A percentile compares a stretch with the other conserved stretches of the same genome.
Evolutionary conservation across 1,284 basidiomycete species (phyloP).

Genomic region (Tilletia horrida): DNA sequence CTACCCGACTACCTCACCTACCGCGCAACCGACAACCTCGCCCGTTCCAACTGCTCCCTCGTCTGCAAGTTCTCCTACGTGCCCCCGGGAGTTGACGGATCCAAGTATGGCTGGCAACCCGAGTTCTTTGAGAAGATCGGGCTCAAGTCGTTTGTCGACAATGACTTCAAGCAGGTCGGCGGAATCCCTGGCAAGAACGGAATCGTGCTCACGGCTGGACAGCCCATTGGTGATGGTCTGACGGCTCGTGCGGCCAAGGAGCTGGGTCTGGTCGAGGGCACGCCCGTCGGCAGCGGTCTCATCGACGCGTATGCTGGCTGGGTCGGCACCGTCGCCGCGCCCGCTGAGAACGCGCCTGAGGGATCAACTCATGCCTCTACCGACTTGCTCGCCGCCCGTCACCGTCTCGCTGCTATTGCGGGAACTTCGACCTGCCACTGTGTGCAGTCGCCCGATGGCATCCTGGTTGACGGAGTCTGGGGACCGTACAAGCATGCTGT

Average conservation of each 20-base stretch:
- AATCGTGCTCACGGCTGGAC: conserved; percentile 79
- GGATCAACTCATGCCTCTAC: conserved; percentile 54
- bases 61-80: conserved; percentile 97
- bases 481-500: conserved; percentile 88
- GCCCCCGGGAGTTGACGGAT: conserved; percentile 60
- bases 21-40: conserved; percentile 73
- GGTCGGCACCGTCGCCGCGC: conserved; percentile 90
- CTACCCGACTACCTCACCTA: conserved; percentile 95
- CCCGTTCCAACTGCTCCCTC: conserved; percentile 85
- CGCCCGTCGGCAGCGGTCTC: conserved; percentile 85
- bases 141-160: conserved; percentile 58
- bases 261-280: conserved; percentile 80
- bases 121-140: conserved; percentile 50
- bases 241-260: conserved; percentile 75
- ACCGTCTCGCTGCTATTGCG: conserved; percentile 85
- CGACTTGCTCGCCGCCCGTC: conserved; percentile 50
- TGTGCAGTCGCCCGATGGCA: conserved; percentile 66
- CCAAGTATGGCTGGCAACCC: conserved; percentile 49
- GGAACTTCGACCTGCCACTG: conserved; percentile 96
- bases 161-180: conserved; percentile 73
- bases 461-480: conserved; percentile 91
- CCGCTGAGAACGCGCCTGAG: conserved; percentile 60
- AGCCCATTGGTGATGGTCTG: conserved; percentile 82
- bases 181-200: conserved; percentile 63
- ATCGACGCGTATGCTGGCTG: conserved; percentile 99